phyloP scores from a whole-genome alignment of 768 basidiomycete species.

The Pholiota conissans region DNA sequence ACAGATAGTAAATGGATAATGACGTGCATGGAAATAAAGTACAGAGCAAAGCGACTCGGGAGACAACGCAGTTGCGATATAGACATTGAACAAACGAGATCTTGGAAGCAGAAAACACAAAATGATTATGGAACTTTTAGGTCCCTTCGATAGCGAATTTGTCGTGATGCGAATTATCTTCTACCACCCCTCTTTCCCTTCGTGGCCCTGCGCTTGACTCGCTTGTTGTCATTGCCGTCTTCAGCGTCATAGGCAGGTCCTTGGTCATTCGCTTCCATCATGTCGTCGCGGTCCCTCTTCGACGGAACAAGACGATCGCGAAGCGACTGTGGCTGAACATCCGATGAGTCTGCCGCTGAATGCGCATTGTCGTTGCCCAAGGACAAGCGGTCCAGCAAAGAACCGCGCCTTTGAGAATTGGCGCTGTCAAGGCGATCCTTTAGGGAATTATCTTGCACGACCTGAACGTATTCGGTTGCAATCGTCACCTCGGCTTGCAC shows the following conservation, averaged over 20 bases:
- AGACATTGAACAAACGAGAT: neutral
- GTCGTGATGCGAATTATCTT: slow-evolving; percentile 1
- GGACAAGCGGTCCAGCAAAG: slow-evolving; percentile 34
- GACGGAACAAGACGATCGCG: slow-evolving; percentile 40
- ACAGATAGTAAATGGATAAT: neutral
- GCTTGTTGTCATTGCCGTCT: slow-evolving; percentile 30
- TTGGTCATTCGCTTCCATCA: slow-evolving; percentile 13
- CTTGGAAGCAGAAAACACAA: neutral
- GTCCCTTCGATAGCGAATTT: neutral
- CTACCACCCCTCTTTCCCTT: slow-evolving; percentile 26
- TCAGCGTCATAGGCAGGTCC: slow-evolving; percentile 26
- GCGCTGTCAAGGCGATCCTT: slow-evolving; percentile 15
- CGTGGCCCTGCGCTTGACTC: slow-evolving; percentile 25
- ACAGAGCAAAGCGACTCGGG: neutral
- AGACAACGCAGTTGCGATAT: no score
- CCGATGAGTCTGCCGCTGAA: slow-evolving; percentile 3
- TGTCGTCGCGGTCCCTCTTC: slow-evolving; percentile 40
- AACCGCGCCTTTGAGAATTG: slow-evolving; percentile 3
- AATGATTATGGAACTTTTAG: neutral
- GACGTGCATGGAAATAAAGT: neutral
- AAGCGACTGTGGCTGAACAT: slow-evolving; percentile 26
- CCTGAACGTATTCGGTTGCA: neutral
- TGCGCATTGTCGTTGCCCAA: slow-evolving; percentile 19
- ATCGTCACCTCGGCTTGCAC: neutral
- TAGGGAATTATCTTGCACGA: slow-evolving; percentile 8